phyloP scores from a whole-genome alignment of 805 yeast genomes.

The Starmerella ratchasimensis region DNA sequence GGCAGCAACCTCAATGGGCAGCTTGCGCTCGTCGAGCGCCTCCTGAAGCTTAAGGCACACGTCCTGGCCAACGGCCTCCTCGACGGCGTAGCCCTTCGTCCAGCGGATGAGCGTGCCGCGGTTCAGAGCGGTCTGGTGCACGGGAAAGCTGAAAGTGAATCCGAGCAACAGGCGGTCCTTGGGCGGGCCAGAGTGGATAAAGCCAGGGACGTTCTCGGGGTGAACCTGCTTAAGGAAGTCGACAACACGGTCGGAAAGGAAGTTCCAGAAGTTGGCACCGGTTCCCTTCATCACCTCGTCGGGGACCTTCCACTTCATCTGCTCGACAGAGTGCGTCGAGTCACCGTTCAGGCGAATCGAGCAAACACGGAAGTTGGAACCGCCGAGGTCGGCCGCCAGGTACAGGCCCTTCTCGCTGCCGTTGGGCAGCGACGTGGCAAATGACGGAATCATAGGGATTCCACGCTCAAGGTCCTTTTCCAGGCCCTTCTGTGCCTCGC shows the following conservation, averaged over 20 bases:
- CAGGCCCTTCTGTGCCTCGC: constrained; percentile 25
- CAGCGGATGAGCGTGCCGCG: constrained; percentile 78
- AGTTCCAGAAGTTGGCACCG: constrained; percentile 55
- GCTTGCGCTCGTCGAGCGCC: constrained; percentile 44
- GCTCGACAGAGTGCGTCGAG: constrained; percentile 64
- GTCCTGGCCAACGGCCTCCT: constrained; percentile 74
- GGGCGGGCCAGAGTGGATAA: constrained; percentile 17
- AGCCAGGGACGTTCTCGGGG: constrained; percentile 29
- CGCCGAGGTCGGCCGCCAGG: constrained; percentile 90
- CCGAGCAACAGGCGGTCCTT: constrained; percentile 50
- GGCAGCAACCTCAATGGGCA: constrained; percentile 59
- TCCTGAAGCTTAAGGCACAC: constrained; percentile 60
- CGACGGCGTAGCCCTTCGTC: constrained; percentile 89
- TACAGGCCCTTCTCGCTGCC: constrained; percentile 75
- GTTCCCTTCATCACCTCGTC: constrained; percentile 53
- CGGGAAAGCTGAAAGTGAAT: constrained; percentile 90
- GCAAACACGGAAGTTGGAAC: constrained; percentile 91
- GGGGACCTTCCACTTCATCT: constrained; percentile 69
- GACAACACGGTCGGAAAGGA: constrained; percentile 57
- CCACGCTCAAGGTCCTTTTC: constrained; percentile 21
- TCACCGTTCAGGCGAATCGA: constrained; percentile 51
- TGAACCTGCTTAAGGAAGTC: constrained; percentile 58
- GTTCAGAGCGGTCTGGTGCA: constrained; percentile 66
- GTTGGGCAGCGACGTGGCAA: constrained; percentile 67
- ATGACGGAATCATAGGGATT: constrained; percentile 76